These are phyloP conservation scores for Trichoderma sp. DNA, from an alignment of 2,329 filamentous ascomycete species.

Conservation along the genomic window DNA sequence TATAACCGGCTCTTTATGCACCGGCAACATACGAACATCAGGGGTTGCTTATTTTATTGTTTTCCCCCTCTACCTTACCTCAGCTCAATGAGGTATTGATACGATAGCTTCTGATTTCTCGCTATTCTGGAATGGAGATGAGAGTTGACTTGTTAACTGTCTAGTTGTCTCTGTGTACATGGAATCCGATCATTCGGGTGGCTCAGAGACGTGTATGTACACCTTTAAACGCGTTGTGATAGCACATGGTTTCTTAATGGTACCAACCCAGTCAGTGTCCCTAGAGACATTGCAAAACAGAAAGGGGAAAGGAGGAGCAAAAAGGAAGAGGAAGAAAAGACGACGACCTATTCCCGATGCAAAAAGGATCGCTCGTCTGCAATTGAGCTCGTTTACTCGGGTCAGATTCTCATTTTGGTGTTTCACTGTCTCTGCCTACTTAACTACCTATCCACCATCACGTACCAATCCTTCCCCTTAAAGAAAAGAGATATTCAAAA, in stretches of 20 bases:
- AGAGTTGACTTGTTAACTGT: neutral
- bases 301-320: neutral
- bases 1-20: neutral
- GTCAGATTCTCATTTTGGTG: neutral
- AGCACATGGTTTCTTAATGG: slow-evolving; percentile 3
- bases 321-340: neutral
- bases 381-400: neutral
- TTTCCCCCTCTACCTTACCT: neutral
- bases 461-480: neutral
- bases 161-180: slow-evolving; percentile 16
- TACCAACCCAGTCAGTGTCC: neutral
- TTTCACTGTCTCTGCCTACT: neutral
- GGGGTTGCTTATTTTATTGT: neutral
- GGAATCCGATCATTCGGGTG: slow-evolving; percentile 18
- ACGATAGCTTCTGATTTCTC: slow-evolving; percentile 4
- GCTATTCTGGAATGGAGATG: neutral
- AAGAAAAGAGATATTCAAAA: neutral
- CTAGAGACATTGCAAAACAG: neutral
- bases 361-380: neutral
- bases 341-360: neutral
- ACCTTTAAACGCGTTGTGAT: slow-evolving; percentile 24
- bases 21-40: neutral
- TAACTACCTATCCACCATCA: neutral
- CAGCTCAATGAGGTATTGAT: neutral
- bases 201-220: slow-evolving; percentile 25